These are phyloP conservation scores for Trichoderma atrobrunneum DNA, from an alignment of 2,329 filamentous ascomycete genomes.

Conservation along the genomic window DNA sequence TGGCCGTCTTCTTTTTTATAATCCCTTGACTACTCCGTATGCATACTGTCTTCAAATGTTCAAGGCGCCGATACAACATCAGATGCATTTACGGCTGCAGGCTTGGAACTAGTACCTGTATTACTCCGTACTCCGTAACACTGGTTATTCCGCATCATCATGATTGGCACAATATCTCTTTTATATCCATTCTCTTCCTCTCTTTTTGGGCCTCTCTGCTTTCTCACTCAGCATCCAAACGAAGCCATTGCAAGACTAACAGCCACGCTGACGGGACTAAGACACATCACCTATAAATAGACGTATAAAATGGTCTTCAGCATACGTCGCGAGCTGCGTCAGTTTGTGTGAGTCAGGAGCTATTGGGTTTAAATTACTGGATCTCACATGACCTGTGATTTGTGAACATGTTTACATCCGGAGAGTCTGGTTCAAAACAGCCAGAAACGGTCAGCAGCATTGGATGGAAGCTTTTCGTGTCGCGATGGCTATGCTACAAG, in stretches of 20 bases:
- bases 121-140: neutral
- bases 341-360: neutral
- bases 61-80: neutral
- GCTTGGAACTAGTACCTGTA: neutral
- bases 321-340: neutral
- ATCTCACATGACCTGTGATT: neutral
- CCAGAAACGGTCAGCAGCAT: neutral
- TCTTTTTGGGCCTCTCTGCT: neutral
- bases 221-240: constrained; percentile 5
- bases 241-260: constrained; percentile 1
- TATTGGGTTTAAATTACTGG: neutral
- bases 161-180: neutral
- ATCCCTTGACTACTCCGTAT: neutral
- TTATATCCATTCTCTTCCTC: neutral
- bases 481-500: neutral
- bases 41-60: neutral
- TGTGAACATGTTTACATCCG: neutral
- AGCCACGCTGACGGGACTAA: constrained; percentile 6
- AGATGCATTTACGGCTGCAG: neutral
- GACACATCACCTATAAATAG: constrained; percentile 12
- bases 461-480: neutral
- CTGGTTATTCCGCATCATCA: neutral
- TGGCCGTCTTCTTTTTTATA: neutral
- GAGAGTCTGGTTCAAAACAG: neutral
- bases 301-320: neutral